Evolutionary conservation across 345 rosid genomes (phyloP).

Genomic region (Ailanthus altissimus): DNA sequence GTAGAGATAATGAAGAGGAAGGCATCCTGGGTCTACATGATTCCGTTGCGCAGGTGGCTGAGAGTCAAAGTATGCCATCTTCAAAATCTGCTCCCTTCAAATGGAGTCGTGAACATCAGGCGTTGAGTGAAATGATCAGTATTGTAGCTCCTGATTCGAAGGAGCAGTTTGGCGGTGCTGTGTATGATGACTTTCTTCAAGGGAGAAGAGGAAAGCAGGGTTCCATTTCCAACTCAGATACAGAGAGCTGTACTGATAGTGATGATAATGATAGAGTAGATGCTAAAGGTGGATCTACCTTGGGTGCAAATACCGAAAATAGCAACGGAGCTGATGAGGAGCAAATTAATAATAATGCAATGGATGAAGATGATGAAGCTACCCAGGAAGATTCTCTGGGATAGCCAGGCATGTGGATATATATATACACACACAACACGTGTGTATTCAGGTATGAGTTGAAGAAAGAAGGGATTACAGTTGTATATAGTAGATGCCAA

Average conservation of each 20-base stretch:
- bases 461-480: not conserved
- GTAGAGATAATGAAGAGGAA: slow-evolving; percentile 48
- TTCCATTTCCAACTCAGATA: slow-evolving; percentile 54
- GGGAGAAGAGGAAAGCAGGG: slow-evolving; percentile 33
- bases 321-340: slow-evolving; percentile 36
- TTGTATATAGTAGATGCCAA: slow-evolving; percentile 9
- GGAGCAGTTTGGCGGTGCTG: slow-evolving; percentile 43
- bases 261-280: slow-evolving; percentile 18
- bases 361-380: slow-evolving; percentile 66
- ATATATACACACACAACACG: too few relatives aligned
- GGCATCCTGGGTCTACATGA: slow-evolving; percentile 38
- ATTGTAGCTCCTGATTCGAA: slow-evolving; percentile 65
- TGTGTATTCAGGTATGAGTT: too few relatives aligned
- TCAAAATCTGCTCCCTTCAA: slow-evolving; percentile 34
- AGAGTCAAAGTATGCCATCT: slow-evolving; percentile 64
- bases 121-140: slow-evolving; percentile 60
- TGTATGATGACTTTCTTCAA: slow-evolving; percentile 33
- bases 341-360: slow-evolving; percentile 33
- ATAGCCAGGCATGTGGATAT: slow-evolving; percentile 28
- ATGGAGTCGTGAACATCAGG: slow-evolving; percentile 43
- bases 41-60: slow-evolving; percentile 46
- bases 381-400: slow-evolving; percentile 39
- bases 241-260: slow-evolving; percentile 49
- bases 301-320: slow-evolving; percentile 50
- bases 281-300: slow-evolving; percentile 13